Evolutionary conservation across 148 eudicot species (phyloP), one percentile per base, ranked within the genome.

Genomic region (Vaccinium corymbosum): DNA sequence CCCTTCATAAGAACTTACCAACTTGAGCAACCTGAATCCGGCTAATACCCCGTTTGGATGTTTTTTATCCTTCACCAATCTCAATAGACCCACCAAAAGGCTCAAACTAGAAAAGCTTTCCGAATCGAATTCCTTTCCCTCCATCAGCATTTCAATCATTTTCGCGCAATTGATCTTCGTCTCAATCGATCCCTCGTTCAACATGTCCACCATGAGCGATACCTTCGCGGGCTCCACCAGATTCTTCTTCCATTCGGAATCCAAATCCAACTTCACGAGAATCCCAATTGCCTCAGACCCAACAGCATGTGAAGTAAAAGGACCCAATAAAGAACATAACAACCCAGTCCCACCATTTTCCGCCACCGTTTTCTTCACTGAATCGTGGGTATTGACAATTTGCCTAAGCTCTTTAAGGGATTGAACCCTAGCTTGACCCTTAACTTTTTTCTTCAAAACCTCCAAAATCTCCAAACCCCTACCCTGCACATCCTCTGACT

Each of bases 131-230:
- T 90, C 91, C 16, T 86, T 83, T 29, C 83, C 88, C 13, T 82
- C 88, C 86, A 93, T 91, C 88, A 95, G 87, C 56, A 78, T 83
- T 79, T 90, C 91, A 27, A 95, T 90, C 88, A 95, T 85, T 62
- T 77, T 84, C 0, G 94, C 90, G 57, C 98, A 95, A 79, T 92
- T 95, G 29, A 95, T 78, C 85, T 94, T 95, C 7, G 98, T 94
- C 80, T 95, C 98, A 62, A 91, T 89, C 3, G 97, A 94, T 1
- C 98, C 98, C 78, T 95, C 98, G n/a, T 95, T 95, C 90, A 95
- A 88, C 88, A 93, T 89, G 86, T 95, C 98, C 71, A 95, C 93
- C 90, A 95, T 87, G 80, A 94, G 85, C 0, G 98, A 95, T 20
- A 95, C 86, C 86, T 90, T 95, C 0, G 90, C 90, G 0, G 98